Evolutionary conservation across 2,329 filamentous ascomycete genomes (phyloP).

Genomic region (Aspergillus uvarum): DNA sequence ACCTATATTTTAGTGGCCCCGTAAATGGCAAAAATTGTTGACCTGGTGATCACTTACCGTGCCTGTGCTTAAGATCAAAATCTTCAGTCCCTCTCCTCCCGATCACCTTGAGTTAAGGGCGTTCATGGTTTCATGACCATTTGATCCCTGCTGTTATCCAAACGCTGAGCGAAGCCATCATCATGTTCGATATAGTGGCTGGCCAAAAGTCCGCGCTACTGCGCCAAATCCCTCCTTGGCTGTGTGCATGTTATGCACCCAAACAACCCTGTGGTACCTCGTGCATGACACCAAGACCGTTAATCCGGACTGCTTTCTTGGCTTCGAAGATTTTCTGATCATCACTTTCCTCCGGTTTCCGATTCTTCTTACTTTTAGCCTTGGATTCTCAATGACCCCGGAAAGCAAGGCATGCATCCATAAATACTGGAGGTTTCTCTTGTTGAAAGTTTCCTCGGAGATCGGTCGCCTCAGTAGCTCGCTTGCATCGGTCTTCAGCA

Average conservation of each 20-base stretch:
- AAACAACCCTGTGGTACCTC: not conserved
- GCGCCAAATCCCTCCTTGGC: not conserved
- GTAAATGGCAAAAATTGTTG: not conserved
- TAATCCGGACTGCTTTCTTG: not conserved
- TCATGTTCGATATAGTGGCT: not conserved
- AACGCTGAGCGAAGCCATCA: not conserved
- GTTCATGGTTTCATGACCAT: not conserved
- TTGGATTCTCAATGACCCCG: not conserved
- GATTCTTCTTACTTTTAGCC: not conserved
- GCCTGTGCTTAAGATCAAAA: constrained; percentile 2
- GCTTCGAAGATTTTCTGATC: not conserved
- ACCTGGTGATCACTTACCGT: not conserved
- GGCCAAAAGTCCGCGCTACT: not conserved
- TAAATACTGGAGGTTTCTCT: not conserved
- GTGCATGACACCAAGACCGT: not conserved
- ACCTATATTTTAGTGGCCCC: not conserved
- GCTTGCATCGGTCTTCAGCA: not conserved
- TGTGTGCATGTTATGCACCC: not conserved
- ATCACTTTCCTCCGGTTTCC: not conserved
- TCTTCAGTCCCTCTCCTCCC: not conserved
- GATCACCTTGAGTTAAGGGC: not conserved
- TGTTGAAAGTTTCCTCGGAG: not conserved
- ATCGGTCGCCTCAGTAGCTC: not conserved
- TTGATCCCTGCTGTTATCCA: not conserved
- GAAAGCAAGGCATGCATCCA: not conserved